Conservation (phyloP, 2,329 filamentous ascomycete species). For the Phaeosphaeriaceae sp. region DNA sequence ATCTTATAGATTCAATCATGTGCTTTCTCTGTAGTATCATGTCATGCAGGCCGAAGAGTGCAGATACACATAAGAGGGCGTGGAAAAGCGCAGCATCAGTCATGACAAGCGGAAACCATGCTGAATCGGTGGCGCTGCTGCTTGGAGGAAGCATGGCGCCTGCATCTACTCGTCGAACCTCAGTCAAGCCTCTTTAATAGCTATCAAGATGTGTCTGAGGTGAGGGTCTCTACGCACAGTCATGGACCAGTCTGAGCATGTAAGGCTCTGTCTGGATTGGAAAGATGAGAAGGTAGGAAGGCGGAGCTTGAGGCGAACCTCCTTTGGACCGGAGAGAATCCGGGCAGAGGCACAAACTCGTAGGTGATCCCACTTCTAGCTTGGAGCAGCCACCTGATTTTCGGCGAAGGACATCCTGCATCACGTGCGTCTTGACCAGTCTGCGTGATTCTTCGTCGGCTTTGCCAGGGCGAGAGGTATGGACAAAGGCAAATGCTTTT, state of each 20-base stretch:
- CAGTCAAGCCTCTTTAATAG: not conserved
- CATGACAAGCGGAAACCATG: not conserved
- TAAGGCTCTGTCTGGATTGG: not conserved
- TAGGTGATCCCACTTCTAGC: not conserved
- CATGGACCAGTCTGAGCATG: not conserved
- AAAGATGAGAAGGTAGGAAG: not conserved
- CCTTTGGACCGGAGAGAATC: not conserved
- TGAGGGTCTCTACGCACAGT: not conserved
- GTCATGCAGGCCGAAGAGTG: not conserved
- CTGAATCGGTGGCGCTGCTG: not conserved
- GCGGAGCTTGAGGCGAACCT: not conserved
- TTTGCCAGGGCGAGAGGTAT: not conserved
- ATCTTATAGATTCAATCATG: not conserved
- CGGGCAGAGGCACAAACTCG: not conserved
- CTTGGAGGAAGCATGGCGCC: not conserved
- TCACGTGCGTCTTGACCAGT: not conserved
- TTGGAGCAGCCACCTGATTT: not conserved
- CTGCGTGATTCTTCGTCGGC: not conserved
- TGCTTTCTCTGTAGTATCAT: not conserved
- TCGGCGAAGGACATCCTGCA: not conserved
- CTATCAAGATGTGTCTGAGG: not conserved
- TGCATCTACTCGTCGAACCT: not conserved
- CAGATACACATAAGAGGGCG: not conserved
- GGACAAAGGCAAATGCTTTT: not conserved
- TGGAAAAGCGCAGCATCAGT: not conserved